Evolutionary conservation across 1,139 yeast species (phyloP), one percentile per base, ranked within the genome.

Genomic region (Hansenula lynferdii): DNA sequence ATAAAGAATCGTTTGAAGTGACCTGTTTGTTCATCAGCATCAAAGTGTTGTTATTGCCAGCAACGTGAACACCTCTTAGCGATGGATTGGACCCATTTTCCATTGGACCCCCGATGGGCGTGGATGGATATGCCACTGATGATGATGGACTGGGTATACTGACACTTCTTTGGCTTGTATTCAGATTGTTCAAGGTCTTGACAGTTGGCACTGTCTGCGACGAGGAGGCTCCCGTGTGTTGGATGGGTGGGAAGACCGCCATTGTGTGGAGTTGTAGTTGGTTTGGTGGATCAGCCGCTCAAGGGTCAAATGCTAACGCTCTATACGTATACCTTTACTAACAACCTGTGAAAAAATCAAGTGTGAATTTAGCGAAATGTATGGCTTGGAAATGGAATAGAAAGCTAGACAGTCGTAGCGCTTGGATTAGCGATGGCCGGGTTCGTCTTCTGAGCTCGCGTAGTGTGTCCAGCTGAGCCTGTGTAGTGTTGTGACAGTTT

Each of bases 1-100:
- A 87, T 29, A 90, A 65, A 35, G 95, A 90, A 44, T 83, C 89
- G 42, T 72, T 69, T 19, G 80, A 76, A 19, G 72, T 64, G n/a
- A 85, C 85, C 43, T 72, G 75, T 47, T 73, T 71, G 60, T 85
- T 85, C 73, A 85, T 70, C 15, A 70, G 58, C 51, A 79, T 40
- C 55, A 60, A 30, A 47, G 66, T 37, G 57, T 58, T 43, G 36
- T 39, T 49, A n/a, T 40, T 39, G 16, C 30, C 36, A n/a, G 43
- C 32, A 28, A 22, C 30, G 23, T 16, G 21, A 14, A 20, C 33
- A 21, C 11, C 18, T 5, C 2, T 20, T 27, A 20, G 17, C 8
- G 12, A 9, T 11, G 6, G 10, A 7, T 17, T 19, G 14, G 35
- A 14, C 26, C 26, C 26, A 21, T 12, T 21, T 14, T 14, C n/a